Evolutionary conservation across 371 early-diverging fungal genomes (phyloP).

Genomic region (Mucor indicus): DNA sequence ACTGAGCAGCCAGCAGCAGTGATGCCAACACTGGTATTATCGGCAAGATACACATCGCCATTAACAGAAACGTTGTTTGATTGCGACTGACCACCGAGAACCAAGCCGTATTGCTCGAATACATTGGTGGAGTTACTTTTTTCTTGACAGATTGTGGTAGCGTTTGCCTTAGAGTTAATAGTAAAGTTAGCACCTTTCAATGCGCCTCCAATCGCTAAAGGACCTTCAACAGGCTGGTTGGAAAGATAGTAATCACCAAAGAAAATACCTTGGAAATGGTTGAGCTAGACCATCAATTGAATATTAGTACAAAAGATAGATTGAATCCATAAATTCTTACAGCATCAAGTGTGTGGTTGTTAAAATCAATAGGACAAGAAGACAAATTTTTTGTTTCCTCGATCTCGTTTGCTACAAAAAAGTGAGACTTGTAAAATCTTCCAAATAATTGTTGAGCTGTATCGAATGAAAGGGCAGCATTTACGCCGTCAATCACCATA

Average conservation of each 20-base stretch:
- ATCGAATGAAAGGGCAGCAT: constrained; percentile 3
- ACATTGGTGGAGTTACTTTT: not conserved
- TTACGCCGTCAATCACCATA: not conserved
- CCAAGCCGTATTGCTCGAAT: not conserved
- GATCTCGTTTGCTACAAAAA: not conserved
- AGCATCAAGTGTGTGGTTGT: not conserved
- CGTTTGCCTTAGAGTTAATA: not conserved
- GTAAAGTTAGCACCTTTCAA: not conserved
- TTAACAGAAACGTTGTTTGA: too few relatives aligned
- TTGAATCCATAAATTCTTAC: too few relatives aligned
- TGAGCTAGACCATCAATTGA: not conserved
- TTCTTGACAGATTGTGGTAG: not conserved
- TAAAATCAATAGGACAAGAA: not conserved
- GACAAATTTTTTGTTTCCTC: too few relatives aligned
- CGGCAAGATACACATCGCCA: not conserved
- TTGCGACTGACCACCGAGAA: not conserved
- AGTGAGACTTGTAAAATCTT: constrained; percentile 1
- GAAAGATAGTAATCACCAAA: constrained; percentile 4
- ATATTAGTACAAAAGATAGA: not conserved
- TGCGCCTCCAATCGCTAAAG: constrained; percentile 1
- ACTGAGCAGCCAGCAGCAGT: not conserved
- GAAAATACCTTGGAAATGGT: constrained; percentile 6
- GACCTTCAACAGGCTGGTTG: not conserved
- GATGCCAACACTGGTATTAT: not conserved
- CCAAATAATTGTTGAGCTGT: constrained; percentile 49